Percentiles rank a stretch among this genome's conserved stretches.
phyloP scores from a whole-genome alignment of 116 monocot species.

The Iris pallida region DNA sequence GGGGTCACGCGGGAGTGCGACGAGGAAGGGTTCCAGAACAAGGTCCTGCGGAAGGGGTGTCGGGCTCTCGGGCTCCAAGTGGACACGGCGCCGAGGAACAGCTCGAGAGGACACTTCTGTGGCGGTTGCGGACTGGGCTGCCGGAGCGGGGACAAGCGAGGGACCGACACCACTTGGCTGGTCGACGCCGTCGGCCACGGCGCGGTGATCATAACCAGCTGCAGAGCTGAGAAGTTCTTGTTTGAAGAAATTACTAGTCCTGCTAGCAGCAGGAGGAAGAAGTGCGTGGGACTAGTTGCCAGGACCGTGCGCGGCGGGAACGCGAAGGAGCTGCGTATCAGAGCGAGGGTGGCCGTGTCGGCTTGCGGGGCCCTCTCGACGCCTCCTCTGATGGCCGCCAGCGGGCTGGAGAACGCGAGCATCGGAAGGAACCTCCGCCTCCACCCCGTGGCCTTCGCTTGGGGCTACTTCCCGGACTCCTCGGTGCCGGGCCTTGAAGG shows the following conservation, averaged over 20 bases:
- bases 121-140: conserved; percentile 77
- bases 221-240: conserved; percentile 72
- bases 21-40: conserved; percentile 81
- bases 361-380: conserved; percentile 83
- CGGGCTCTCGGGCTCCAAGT: conserved; percentile 62
- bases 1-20: conserved; percentile 61
- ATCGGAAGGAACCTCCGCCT: conserved; percentile 85
- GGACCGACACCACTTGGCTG: conserved; percentile 93
- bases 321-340: conserved; percentile 36
- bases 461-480: conserved; percentile 88
- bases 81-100: conserved; percentile 59
- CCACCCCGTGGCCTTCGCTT: conserved; percentile 64
- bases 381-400: conserved; percentile 54
- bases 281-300: conserved; percentile 58
- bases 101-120: conserved; percentile 64
- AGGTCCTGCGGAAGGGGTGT: conserved; percentile 73
- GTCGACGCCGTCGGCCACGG: conserved; percentile 74
- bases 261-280: conserved; percentile 19
- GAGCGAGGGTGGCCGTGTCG: conserved; percentile 65
- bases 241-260: conserved; percentile 22
- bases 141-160: conserved; percentile 59
- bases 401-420: conserved; percentile 69
- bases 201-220: conserved; percentile 68
- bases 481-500: conserved; percentile 45
- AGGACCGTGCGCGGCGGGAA: conserved; percentile 16